These are phyloP conservation scores for Leccinum imitatum DNA, from an alignment of 768 basidiomycete genomes.

Conservation along the genomic window DNA sequence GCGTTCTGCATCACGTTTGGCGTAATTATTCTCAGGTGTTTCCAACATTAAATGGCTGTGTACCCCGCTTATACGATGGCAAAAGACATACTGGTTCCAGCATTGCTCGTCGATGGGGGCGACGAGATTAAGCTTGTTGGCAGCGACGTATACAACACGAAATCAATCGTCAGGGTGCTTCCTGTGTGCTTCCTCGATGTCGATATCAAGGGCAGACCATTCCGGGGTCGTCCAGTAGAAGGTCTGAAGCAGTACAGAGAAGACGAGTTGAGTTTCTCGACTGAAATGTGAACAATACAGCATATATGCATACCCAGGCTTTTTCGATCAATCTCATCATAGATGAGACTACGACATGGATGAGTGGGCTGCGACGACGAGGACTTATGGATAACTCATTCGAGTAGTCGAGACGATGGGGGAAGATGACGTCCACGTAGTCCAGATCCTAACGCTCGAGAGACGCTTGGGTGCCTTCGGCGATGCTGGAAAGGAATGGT, in stretches of 20 bases:
- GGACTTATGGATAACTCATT: background rate
- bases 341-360: constrained; percentile 25
- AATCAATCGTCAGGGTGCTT: constrained; percentile 4
- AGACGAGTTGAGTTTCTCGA: background rate
- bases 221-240: constrained; percentile 54
- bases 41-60: too few relatives aligned
- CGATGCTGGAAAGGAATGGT: constrained; percentile 34
- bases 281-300: background rate
- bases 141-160: too few relatives aligned
- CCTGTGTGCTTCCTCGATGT: constrained; percentile 48
- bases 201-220: constrained; percentile 52
- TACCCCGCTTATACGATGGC: too few relatives aligned
- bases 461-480: constrained; percentile 52
- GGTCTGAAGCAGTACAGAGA: constrained; percentile 20
- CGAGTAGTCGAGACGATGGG: constrained; percentile 44
- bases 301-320: constrained; percentile 37
- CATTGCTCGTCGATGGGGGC: too few relatives aligned
- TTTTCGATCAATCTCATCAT: constrained; percentile 53
- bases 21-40: too few relatives aligned
- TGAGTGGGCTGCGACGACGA: too few relatives aligned
- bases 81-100: too few relatives aligned
- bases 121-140: too few relatives aligned
- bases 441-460: constrained; percentile 51
- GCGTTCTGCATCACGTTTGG: too few relatives aligned
- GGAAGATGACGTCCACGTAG: constrained; percentile 50